phyloP scores from a whole-genome alignment of 2,329 filamentous ascomycete genomes.

The Beauveria scarabaeidicola region DNA sequence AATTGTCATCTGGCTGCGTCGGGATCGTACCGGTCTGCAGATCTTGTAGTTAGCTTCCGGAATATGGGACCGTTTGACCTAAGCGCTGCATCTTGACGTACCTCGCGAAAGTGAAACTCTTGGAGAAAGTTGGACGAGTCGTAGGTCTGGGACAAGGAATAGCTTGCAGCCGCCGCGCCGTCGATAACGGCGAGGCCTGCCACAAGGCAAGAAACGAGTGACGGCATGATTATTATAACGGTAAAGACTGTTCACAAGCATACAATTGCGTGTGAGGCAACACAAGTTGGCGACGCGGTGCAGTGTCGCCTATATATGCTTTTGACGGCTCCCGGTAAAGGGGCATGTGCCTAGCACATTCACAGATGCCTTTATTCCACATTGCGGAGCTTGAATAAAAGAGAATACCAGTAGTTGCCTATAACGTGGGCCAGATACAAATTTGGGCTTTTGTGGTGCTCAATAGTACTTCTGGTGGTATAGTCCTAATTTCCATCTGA shows the following conservation, averaged over 20 bases:
- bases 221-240: not conserved
- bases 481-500: not conserved
- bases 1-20: no score
- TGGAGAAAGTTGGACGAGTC: conserved; percentile 29
- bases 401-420: not conserved
- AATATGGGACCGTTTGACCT: no score
- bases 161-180: conserved; percentile 8
- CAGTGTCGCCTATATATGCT: not conserved
- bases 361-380: not conserved
- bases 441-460: not conserved
- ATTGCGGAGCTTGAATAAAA: not conserved
- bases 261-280: not conserved
- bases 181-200: conserved; percentile 9
- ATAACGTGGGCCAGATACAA: not conserved
- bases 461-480: not conserved
- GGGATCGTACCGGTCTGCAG: no score
- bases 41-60: not conserved
- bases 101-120: conserved; percentile 29
- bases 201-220: not conserved
- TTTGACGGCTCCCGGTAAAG: not conserved
- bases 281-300: not conserved
- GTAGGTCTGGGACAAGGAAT: conserved; percentile 14
- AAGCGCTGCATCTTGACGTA: conserved; percentile 12
- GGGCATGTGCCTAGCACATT: not conserved
- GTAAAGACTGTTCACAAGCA: not conserved